These are phyloP conservation scores for Thermomyces lanuginosus DNA, from an alignment of 2,329 filamentous ascomycete genomes.

Conservation along the genomic window DNA sequence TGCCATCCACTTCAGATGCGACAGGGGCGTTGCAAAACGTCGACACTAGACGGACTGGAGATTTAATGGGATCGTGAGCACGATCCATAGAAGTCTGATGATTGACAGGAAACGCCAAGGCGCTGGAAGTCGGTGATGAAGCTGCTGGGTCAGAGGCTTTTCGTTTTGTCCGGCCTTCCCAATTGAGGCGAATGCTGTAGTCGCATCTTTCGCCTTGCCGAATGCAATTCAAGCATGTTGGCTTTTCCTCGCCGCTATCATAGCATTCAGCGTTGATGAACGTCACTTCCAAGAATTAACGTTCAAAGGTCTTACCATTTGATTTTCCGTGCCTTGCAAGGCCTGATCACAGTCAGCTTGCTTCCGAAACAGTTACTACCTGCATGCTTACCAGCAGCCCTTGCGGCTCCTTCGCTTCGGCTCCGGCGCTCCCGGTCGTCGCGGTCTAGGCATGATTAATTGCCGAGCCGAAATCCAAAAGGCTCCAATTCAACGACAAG, in stretches of 20 bases:
- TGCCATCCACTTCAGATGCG: neutral
- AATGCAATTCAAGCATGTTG: slow-evolving; percentile 55
- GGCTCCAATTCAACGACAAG: neutral
- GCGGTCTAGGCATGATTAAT: slow-evolving; percentile 46
- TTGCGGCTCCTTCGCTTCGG: slow-evolving; percentile 52
- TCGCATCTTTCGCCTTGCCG: slow-evolving; percentile 59
- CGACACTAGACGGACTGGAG: neutral
- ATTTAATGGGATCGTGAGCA: too few relatives aligned
- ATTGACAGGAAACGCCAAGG: slow-evolving; percentile 2
- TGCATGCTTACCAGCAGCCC: slow-evolving; percentile 44
- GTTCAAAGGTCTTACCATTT: slow-evolving; percentile 42
- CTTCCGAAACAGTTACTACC: slow-evolving; percentile 6
- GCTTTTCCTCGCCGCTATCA: slow-evolving; percentile 55
- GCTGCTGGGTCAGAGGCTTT: slow-evolving; percentile 25
- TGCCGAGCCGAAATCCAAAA: neutral
- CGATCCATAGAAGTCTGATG: too few relatives aligned
- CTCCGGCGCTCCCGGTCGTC: slow-evolving; percentile 46
- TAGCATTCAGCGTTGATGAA: slow-evolving; percentile 1
- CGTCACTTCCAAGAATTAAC: neutral
- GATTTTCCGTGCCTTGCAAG: slow-evolving; percentile 62
- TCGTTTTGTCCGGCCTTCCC: slow-evolving; percentile 55
- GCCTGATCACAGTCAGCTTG: slow-evolving; percentile 33
- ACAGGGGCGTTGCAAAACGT: neutral
- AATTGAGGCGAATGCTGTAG: slow-evolving; percentile 66
- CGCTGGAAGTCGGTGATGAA: slow-evolving; percentile 13